Evolutionary conservation across 2,329 filamentous ascomycete genomes (phyloP).

Genomic region (Fusarium sp.): DNA sequence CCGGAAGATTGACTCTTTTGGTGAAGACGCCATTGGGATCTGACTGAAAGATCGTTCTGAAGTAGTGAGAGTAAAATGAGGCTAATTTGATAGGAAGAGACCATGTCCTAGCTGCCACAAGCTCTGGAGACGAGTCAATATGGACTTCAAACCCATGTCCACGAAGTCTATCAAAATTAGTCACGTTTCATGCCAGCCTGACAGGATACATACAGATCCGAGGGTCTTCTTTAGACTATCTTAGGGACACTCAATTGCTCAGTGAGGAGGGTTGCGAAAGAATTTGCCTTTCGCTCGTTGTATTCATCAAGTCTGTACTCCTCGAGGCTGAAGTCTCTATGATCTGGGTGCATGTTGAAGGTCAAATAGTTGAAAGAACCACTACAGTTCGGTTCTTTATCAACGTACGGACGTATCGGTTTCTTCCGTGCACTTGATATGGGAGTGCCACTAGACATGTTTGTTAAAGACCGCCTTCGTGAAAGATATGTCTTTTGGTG

Average conservation of each 20-base stretch:
- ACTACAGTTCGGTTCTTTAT: background rate
- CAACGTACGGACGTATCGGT: background rate
- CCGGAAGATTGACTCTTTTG: background rate
- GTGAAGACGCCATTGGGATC: background rate
- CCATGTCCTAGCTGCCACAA: background rate
- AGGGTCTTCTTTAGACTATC: background rate
- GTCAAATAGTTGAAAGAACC: background rate
- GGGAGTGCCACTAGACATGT: background rate
- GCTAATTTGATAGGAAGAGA: background rate
- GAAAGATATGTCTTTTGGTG: background rate
- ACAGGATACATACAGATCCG: background rate
- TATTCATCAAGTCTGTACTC: background rate
- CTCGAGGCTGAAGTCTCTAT: background rate
- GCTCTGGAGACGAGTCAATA: background rate
- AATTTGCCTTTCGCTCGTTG: background rate
- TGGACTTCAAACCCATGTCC: background rate
- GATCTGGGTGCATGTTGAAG: background rate
- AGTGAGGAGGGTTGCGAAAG: background rate
- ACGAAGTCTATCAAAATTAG: background rate
- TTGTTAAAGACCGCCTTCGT: background rate
- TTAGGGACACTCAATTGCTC: background rate
- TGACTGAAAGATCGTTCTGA: background rate
- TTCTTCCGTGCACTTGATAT: background rate
- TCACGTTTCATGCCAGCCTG: background rate
- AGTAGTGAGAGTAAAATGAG: background rate